Percentiles rank a stretch among this genome's conserved stretches.
Conservation (phyloP, 352 stramenopile species). For the Pythium graminicola region DNA sequence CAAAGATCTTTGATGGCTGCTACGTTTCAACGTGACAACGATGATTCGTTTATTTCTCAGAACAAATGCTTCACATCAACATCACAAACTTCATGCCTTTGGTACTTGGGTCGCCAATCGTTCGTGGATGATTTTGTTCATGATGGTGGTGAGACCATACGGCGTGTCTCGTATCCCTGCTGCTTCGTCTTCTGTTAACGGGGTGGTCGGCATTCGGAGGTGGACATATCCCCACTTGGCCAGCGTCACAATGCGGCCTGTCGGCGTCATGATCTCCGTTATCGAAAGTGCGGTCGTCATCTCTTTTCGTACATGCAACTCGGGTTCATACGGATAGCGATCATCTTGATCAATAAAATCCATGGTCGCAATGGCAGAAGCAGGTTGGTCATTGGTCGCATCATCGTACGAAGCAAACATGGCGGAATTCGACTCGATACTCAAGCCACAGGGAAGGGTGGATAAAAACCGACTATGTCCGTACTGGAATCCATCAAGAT, state of each 20-base stretch:
- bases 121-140: constrained; percentile 13
- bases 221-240: constrained; percentile 14
- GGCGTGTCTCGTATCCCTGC: background rate
- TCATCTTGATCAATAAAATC: constrained; percentile 20
- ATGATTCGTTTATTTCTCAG: too few relatives aligned
- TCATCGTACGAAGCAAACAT: constrained; percentile 14
- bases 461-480: constrained; percentile 16
- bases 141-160: constrained; percentile 1
- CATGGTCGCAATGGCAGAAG: constrained; percentile 2
- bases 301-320: constrained; percentile 13
- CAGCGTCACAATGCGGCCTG: constrained; percentile 6
- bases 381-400: background rate
- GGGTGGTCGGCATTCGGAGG: background rate
- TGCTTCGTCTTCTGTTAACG: constrained; percentile 2
- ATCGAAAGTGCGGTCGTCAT: constrained; percentile 13
- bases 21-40: too few relatives aligned
- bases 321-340: constrained; percentile 18
- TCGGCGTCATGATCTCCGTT: constrained; percentile 5
- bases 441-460: background rate
- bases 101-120: background rate
- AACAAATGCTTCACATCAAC: too few relatives aligned
- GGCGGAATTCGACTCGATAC: constrained; percentile 18
- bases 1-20: too few relatives aligned
- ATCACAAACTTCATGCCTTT: background rate
- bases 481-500: constrained; percentile 9